phyloP scores from a whole-genome alignment of 2,329 filamentous ascomycete species.

The Trichoderma lentiforme region DNA sequence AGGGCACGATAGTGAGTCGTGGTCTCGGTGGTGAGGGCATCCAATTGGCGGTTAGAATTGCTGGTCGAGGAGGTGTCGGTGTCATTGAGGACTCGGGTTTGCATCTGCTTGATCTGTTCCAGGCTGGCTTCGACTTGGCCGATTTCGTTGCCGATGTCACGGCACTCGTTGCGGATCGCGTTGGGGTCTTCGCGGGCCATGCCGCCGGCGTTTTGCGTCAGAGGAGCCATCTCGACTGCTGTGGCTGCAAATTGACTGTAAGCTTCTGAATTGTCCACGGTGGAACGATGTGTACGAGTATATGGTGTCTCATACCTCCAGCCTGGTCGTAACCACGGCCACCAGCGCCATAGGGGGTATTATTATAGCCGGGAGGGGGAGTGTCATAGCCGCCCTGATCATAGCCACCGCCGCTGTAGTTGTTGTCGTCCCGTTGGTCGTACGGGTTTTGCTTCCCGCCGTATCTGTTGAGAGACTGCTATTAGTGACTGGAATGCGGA shows the following conservation, averaged over 20 bases:
- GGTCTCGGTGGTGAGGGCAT: conserved; percentile 70
- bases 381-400: conserved; percentile 22
- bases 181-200: conserved; percentile 60
- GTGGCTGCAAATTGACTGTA: conserved; percentile 30
- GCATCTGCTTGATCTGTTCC: conserved; percentile 66
- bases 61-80: conserved; percentile 68
- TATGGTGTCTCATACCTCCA: conserved; percentile 27
- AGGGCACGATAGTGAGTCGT: conserved; percentile 80
- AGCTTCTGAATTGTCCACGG: background rate
- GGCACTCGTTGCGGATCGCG: conserved; percentile 79
- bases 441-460: conserved; percentile 55
- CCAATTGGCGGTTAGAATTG: conserved; percentile 65
- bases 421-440: conserved; percentile 50
- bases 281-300: background rate
- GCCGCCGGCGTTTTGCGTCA: conserved; percentile 50
- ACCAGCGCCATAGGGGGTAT: conserved; percentile 25
- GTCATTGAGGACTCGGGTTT: conserved; percentile 69
- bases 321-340: conserved; percentile 25
- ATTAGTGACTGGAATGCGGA: conserved; percentile 31
- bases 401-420: conserved; percentile 24
- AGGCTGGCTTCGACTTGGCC: conserved; percentile 70
- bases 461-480: conserved; percentile 43
- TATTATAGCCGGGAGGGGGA: conserved; percentile 13
- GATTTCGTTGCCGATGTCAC: conserved; percentile 74
- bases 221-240: conserved; percentile 69